Evolutionary conservation across 2,329 filamentous ascomycete genomes (phyloP).

Genomic region (Sclerotinia subarctica): DNA sequence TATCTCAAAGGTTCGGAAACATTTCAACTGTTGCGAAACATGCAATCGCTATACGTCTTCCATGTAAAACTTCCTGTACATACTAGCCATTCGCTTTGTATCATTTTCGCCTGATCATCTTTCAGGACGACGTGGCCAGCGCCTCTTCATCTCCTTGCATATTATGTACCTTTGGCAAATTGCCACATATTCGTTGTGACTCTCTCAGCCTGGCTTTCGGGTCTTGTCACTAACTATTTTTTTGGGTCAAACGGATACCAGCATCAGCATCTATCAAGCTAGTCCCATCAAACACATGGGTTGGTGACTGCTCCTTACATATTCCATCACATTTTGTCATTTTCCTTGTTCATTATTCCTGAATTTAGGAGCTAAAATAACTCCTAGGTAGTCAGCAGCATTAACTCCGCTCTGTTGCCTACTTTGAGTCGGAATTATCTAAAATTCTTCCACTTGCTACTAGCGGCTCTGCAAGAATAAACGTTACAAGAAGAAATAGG

Average conservation of each 20-base stretch:
- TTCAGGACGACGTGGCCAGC: conserved; percentile 12
- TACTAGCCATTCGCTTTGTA: not conserved
- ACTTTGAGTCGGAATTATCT: not conserved
- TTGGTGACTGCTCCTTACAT: not conserved
- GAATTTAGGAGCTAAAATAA: not conserved
- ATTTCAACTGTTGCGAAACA: not conserved
- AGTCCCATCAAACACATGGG: not conserved
- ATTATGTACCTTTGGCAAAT: not conserved
- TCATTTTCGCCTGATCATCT: not conserved
- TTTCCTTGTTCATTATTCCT: not conserved
- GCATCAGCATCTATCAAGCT: not conserved
- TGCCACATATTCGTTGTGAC: conserved; percentile 4
- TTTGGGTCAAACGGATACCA: conserved; percentile 2
- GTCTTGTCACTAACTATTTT: not conserved
- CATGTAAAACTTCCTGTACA: not conserved
- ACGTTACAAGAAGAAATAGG: not conserved
- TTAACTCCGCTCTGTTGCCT: conserved; percentile 6
- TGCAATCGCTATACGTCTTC: not conserved
- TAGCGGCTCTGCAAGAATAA: not conserved
- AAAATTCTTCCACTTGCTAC: not conserved
- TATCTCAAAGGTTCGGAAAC: not conserved
- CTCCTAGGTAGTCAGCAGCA: conserved; percentile 1
- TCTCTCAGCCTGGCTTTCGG: not conserved
- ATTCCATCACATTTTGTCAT: not conserved
- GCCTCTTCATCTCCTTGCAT: conserved; percentile 14